Evolutionary conservation across 176 grass and related monocot species (phyloP), one percentile per base, ranked within the genome.

Genomic region (Elymus sibiricus): DNA sequence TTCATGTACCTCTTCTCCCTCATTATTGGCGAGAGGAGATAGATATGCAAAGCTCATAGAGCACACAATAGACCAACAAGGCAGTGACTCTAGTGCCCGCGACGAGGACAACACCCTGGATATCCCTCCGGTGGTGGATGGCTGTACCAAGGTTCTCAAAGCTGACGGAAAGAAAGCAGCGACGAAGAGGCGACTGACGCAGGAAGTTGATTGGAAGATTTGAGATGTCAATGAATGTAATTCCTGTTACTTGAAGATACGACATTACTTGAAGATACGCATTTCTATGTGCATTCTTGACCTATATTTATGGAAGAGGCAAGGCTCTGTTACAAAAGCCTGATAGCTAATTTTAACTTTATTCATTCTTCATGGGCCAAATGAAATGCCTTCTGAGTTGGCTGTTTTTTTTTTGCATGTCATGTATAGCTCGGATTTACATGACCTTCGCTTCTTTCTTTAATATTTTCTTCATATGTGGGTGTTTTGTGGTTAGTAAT

Each of bases 31-130:
- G 93, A 95, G 72, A 51, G 47, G 47, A 0, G 47, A 51, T 51
- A 51, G 14, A 51, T 51, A 49, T 49, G 46, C 46, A 43, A 11
- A 6, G 47, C 4, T 51, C 47, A 51, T 17, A 51, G 47, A 27
- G 74, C 43, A 72, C 68, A 39, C 11, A 78, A 70, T 17, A 32
- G 72, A 55, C 43, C 19, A 68, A 83, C 55, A 71, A 7, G 34
- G 12, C 5, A 39, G 46, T 25, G 62, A 11, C 1, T 51, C 72
- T 34, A 15, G 11, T 44, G 87, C 60, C 31, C 85, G 87, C 12
- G 84, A 92, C 0, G 74, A 89, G 75, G 90, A 92, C 79, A 90
- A 90, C 2, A 76, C 90, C 27, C 73, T 95, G 63, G 79, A 76
- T 17, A 81, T 87, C 28, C 93, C 93, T 8, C 93, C 83, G 0